Percentiles rank a stretch among this genome's conserved stretches.
Evolutionary conservation across 2,329 filamentous ascomycete species (phyloP).

Genomic region (Capronia americana): DNA sequence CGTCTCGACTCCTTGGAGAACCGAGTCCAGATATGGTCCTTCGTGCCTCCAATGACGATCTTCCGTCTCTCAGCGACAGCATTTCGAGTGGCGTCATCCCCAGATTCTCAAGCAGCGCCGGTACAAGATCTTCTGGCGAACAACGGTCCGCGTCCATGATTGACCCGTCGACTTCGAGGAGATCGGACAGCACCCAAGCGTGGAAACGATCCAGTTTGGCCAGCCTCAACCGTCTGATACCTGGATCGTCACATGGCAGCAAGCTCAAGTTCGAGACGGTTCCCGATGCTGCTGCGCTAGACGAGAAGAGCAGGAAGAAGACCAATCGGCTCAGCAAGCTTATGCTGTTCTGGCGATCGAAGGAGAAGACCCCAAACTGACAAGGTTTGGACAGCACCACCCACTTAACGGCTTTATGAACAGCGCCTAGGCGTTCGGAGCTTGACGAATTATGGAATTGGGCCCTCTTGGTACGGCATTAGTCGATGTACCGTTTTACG

Average conservation of each 20-base stretch:
- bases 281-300: constrained; percentile 50
- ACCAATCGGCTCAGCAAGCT: constrained; percentile 54
- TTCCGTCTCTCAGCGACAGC: constrained; percentile 58
- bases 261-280: constrained; percentile 40
- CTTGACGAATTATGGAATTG: constrained; percentile 29
- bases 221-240: constrained; percentile 56
- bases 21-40: constrained; percentile 45
- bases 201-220: constrained; percentile 57
- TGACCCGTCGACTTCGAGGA: constrained; percentile 49
- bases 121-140: constrained; percentile 48
- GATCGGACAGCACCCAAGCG: constrained; percentile 43
- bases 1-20: constrained; percentile 47
- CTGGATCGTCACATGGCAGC: constrained; percentile 50
- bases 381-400: background rate
- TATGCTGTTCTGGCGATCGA: constrained; percentile 58
- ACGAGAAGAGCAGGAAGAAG: constrained; percentile 51
- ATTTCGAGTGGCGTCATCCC: constrained; percentile 54
- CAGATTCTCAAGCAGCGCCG: constrained; percentile 53
- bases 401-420: constrained; percentile 35
- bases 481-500: constrained; percentile 30
- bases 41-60: constrained; percentile 55
- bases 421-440: constrained; percentile 26
- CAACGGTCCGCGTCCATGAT: constrained; percentile 55
- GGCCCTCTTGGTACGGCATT: constrained; percentile 15
- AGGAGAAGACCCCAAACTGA: constrained; percentile 51